A percentile compares a stretch with the other conserved stretches of the same genome.
phyloP scores from a whole-genome alignment of 352 stramenopile species.

The Pelagophyceae sp. region DNA sequence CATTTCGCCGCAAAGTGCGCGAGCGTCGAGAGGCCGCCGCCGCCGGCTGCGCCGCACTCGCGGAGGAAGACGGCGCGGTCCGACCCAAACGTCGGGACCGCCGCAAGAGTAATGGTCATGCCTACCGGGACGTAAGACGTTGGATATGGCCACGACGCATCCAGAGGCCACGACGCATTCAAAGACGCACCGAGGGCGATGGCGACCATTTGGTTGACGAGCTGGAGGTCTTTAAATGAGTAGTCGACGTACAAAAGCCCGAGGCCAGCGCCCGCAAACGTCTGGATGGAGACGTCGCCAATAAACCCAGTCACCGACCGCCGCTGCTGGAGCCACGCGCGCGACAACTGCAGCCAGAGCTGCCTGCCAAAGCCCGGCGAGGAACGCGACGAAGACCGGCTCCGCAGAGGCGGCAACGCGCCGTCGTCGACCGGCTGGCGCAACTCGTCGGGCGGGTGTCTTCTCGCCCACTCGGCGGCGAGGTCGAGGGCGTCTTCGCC shows the following conservation, averaged over 20 bases:
- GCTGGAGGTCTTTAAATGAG: not conserved
- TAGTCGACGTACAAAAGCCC: conserved; percentile 8
- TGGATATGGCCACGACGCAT: no score
- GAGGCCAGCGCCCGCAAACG: not conserved
- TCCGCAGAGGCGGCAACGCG: not conserved
- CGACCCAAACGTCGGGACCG: not conserved
- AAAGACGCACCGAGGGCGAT: no score
- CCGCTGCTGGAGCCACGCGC: not conserved
- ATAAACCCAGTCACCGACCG: not conserved
- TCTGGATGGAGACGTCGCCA: not conserved
- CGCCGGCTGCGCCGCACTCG: not conserved
- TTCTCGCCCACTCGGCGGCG: not conserved
- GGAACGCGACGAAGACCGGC: no score
- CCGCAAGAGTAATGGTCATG: conserved; percentile 1
- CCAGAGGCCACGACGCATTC: no score
- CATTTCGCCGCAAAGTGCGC: not conserved
- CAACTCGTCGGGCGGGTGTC: not conserved
- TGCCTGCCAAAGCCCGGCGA: not conserved
- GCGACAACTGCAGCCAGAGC: not conserved
- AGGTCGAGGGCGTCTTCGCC: not conserved
- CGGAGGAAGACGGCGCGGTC: conserved; percentile 6
- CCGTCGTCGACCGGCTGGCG: not conserved
- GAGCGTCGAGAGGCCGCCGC: not conserved
- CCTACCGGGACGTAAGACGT: no score
- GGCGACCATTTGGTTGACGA: conserved; percentile 7